A percentile compares a stretch with the other conserved stretches of the same genome.
phyloP scores from a whole-genome alignment of 768 basidiomycete genomes.

The Rhizopogon vesiculosus region DNA sequence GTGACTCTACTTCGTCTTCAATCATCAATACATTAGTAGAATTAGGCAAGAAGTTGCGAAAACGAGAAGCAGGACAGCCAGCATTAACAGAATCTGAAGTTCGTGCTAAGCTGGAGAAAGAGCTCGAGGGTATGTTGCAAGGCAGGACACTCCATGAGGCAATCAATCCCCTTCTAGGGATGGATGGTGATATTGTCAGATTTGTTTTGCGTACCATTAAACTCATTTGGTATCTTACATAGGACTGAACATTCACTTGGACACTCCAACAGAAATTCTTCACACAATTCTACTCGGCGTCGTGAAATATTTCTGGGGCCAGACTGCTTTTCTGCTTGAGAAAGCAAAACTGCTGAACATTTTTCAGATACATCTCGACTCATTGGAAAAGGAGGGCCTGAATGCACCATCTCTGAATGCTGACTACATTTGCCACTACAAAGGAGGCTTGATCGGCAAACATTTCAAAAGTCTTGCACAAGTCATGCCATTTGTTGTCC shows the following conservation, averaged over 20 bases:
- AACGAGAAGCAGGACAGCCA: not conserved
- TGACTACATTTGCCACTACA: slow-evolving; percentile 27
- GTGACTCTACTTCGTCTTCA: not conserved
- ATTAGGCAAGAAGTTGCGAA: slow-evolving; percentile 1
- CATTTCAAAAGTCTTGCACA: slow-evolving; percentile 20
- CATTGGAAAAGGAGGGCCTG: slow-evolving; percentile 13
- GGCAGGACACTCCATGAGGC: not conserved
- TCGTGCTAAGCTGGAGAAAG: not conserved
- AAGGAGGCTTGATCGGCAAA: slow-evolving; percentile 24
- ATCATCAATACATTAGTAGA: slow-evolving; percentile 1
- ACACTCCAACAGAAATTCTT: slow-evolving; percentile 27
- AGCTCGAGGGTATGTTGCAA: not conserved
- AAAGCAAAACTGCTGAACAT: slow-evolving; percentile 11
- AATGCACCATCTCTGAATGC: slow-evolving; percentile 19
- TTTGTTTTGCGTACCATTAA: not conserved
- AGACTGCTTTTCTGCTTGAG: slow-evolving; percentile 11
- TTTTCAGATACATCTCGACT: slow-evolving; percentile 19
- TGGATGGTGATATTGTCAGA: slow-evolving; percentile 8
- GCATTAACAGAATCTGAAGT: not conserved
- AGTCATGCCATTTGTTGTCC: slow-evolving; percentile 22
- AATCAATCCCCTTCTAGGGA: slow-evolving; percentile 3
- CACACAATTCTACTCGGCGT: slow-evolving; percentile 27
- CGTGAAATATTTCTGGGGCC: slow-evolving; percentile 26
- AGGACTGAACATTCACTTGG: slow-evolving; percentile 26
- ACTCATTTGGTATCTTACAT: slow-evolving; percentile 9